phyloP scores from a whole-genome alignment of 768 basidiomycete genomes.

The Hygrocybe punicea region DNA sequence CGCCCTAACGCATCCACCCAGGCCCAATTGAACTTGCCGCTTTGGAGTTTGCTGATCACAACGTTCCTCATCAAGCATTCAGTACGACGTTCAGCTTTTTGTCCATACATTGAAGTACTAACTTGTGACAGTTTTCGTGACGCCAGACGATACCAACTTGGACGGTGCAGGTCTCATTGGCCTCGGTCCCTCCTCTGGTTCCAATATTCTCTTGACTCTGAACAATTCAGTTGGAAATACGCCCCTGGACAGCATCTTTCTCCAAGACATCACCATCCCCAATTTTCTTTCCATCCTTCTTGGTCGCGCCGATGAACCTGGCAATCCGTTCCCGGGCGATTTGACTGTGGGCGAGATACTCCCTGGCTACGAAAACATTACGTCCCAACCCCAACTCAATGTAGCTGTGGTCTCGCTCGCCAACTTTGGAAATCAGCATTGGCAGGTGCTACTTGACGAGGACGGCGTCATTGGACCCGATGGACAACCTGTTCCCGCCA shows the following conservation, averaged over 20 bases:
- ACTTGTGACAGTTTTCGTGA: conserved; percentile 10
- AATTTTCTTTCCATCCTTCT: conserved; percentile 65
- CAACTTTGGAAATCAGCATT: conserved; percentile 13
- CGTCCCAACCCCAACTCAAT: conserved; percentile 47
- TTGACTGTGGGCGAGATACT: conserved; percentile 62
- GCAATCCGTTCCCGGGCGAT: conserved; percentile 52
- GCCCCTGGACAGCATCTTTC: conserved; percentile 63
- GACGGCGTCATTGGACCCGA: conserved; percentile 63
- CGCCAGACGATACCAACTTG: conserved; percentile 2
- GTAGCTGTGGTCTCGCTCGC: conserved; percentile 35
- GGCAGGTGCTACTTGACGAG: conserved; percentile 55
- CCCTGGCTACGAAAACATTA: conserved; percentile 46
- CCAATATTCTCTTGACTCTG: conserved; percentile 11
- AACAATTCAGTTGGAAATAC: conserved; percentile 41
- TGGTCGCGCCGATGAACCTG: conserved; percentile 54
- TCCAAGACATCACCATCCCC: conserved; percentile 50
- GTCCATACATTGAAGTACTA: not conserved
- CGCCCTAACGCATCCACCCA: not conserved
- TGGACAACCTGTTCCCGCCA: conserved; percentile 46
- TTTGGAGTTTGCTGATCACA: conserved; percentile 18
- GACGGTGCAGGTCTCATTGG: conserved; percentile 19
- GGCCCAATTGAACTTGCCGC: conserved; percentile 16
- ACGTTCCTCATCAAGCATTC: conserved; percentile 18
- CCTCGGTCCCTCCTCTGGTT: conserved; percentile 20
- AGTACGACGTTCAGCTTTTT: conserved; percentile 7